Evolutionary conservation across 139 green algal genomes (phyloP).

Genomic region (Trebouxia sp.): DNA sequence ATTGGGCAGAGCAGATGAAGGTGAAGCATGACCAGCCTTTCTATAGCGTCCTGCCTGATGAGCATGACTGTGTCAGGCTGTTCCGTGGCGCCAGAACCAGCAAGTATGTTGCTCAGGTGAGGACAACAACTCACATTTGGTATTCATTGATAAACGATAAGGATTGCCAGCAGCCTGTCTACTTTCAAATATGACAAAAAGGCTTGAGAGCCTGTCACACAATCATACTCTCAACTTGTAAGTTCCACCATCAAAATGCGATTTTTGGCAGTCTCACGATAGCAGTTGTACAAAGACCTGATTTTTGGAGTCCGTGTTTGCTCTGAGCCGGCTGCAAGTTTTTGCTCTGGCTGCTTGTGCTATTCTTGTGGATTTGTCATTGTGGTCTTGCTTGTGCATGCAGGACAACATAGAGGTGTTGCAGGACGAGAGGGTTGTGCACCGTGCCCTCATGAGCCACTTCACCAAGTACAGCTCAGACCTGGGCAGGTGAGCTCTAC

Average conservation of each 20-base stretch:
- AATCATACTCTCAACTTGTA: background rate
- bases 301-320: no score
- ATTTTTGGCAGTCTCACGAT: no score
- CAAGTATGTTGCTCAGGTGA: conserved; percentile 34
- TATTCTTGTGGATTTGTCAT: background rate
- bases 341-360: background rate
- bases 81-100: conserved; percentile 6
- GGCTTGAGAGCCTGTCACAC: no score
- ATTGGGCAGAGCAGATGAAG: background rate
- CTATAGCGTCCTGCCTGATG: conserved; percentile 33
- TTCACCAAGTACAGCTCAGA: conserved; percentile 26
- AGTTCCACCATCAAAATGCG: no score
- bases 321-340: no score
- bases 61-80: conserved; percentile 26
- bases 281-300: no score
- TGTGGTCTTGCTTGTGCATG: background rate
- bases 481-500: background rate
- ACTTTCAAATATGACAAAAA: no score
- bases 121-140: no score
- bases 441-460: conserved; percentile 27
- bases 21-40: conserved; percentile 32
- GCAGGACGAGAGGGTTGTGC: background rate
- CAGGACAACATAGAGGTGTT: conserved; percentile 30
- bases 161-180: no score
- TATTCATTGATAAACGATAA: no score